Base-by-base conservation (phyloP, 2,329 filamentous ascomycete genomes). In the Aspergillus sp. region DNA sequence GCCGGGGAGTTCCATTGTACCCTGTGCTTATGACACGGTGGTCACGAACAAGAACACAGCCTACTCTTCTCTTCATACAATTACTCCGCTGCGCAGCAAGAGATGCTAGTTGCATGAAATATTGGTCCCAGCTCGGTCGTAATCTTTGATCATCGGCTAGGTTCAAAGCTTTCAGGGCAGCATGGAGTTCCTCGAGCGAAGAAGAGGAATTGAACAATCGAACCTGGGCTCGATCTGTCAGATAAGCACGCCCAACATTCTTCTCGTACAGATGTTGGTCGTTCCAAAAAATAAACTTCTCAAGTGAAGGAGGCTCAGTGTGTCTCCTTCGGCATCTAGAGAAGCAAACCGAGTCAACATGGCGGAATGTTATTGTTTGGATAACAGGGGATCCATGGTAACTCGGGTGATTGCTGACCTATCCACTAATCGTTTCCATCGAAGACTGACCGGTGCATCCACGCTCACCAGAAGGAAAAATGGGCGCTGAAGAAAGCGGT, bases 41-140 rank as follows among this genome's bases (percentile, higher is more conserved):
- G 71, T 92, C 89, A 63, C 89, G 84, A 36, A 98, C 93, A 10
- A 99, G 83, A 6, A 98, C 95, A 77, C 93, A 97, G 7, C 95
- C 95, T 1, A 99, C 95, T 65, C 94, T 87, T 31, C 95, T 85
- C 79, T 98, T 97, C 95, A 99, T 99, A 81, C 95, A 99, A 77
- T 99, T 99, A 72, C 89, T 92, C 64, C 95, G 86, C 67, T 92
- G 90, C 0, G 94, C 91, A 7, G 95, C 95, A 52, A 99, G 86
- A 36, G 90, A 92, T 5, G 95, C 93, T n/a, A 99, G 82, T 46
- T 91, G 87, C 95, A 99, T 99, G 73, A 99, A 99, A 80, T 99
- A 99, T 69, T 90, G 88, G 77, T 99, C 95, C 95, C 95, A 99
- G 52, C 86, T 88, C 0, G 95, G 95, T 1, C 95, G 87, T 39